Conservation (phyloP, 805 yeast species). For the Grigorovia jiainica region DNA sequence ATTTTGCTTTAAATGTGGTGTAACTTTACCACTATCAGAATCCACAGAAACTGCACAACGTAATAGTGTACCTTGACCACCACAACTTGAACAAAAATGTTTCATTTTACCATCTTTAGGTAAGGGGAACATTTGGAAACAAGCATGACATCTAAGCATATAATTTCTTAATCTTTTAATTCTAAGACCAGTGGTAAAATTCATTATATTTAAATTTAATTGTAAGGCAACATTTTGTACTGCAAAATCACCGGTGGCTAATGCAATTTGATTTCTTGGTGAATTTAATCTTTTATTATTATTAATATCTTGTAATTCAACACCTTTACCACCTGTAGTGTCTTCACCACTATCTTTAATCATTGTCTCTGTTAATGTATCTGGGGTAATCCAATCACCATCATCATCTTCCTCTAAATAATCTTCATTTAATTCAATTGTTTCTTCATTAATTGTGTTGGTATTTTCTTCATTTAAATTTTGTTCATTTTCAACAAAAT, state of each 20-base stretch:
- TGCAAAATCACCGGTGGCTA: slow-evolving; percentile 95
- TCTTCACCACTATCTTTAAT: slow-evolving; percentile 60
- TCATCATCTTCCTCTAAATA: slow-evolving; percentile 55
- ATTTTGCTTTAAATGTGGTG: slow-evolving; percentile 81
- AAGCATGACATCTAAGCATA: slow-evolving; percentile 96
- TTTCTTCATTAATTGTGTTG: slow-evolving; percentile 6
- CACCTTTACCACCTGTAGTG: slow-evolving; percentile 30
- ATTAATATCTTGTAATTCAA: slow-evolving; percentile 26
- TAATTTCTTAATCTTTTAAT: slow-evolving; percentile 80
- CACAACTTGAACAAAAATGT: slow-evolving; percentile 93
- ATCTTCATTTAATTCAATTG: slow-evolving; percentile 15
- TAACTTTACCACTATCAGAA: slow-evolving; percentile 66
- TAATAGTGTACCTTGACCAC: slow-evolving; percentile 73
- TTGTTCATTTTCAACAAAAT: neutral
- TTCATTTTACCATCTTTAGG: slow-evolving; percentile 66
- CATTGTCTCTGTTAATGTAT: slow-evolving; percentile 63
- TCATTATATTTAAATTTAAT: slow-evolving; percentile 79
- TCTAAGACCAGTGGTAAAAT: slow-evolving; percentile 71
- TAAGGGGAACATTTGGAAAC: slow-evolving; percentile 74
- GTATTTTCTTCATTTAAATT: no score
- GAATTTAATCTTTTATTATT: slow-evolving; percentile 15
- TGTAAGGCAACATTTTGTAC: slow-evolving; percentile 92
- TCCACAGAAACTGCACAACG: slow-evolving; percentile 87
- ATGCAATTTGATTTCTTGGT: slow-evolving; percentile 58
- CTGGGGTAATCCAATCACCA: slow-evolving; percentile 92